phyloP scores from a whole-genome alignment of 2,329 filamentous ascomycete genomes.

The Pestalotiopsis sp. region DNA sequence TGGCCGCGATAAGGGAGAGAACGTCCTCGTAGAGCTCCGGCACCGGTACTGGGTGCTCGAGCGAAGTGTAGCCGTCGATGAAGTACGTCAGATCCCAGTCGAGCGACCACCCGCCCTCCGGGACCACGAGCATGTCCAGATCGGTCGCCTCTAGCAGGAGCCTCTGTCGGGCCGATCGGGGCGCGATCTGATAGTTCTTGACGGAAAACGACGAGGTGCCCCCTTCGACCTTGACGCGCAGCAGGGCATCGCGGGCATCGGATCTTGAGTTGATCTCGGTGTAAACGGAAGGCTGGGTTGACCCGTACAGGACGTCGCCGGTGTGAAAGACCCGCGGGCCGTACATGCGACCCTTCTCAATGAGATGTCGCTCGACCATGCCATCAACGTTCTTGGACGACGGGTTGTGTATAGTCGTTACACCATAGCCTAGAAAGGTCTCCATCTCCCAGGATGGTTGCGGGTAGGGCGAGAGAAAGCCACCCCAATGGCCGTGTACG shows the following conservation, averaged over 20 bases:
- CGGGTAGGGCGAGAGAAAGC: background rate
- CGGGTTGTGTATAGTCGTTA: background rate
- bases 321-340: background rate
- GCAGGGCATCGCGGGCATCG: background rate
- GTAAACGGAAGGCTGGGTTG: background rate
- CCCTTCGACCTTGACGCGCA: background rate
- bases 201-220: background rate
- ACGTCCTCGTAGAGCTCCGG: background rate
- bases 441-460: background rate
- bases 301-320: background rate
- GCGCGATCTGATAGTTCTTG: background rate
- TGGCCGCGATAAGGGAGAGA: background rate
- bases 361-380: background rate
- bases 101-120: background rate
- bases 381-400: background rate
- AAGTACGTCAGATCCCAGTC: background rate
- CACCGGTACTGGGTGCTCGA: background rate
- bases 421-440: background rate
- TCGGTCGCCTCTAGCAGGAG: background rate
- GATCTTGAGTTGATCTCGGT: background rate
- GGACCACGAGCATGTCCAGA: background rate
- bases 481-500: background rate
- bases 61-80: background rate
- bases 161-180: background rate
- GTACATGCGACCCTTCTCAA: background rate